These are phyloP conservation scores for Colletotrichum theobromicola DNA, from an alignment of 2,329 filamentous ascomycete species.

Conservation along the genomic window DNA sequence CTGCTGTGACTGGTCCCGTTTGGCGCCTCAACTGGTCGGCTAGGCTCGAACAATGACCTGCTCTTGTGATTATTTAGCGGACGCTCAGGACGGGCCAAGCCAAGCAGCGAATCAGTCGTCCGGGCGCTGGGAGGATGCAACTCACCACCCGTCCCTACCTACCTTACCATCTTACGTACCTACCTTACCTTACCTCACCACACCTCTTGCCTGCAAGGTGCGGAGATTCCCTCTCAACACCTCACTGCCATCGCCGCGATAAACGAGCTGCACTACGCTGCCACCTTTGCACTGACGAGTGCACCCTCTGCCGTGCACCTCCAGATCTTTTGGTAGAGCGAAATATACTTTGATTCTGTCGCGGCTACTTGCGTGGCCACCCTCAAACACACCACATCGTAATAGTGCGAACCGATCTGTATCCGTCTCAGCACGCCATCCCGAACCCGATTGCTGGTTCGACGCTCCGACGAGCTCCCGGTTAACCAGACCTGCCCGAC, in stretches of 20 bases:
- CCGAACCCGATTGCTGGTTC: constrained; percentile 6
- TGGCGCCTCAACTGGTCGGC: constrained; percentile 13
- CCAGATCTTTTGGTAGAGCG: neutral
- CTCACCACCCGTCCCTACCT: constrained; percentile 1
- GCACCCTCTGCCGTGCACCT: neutral
- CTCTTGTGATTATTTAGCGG: constrained; percentile 22
- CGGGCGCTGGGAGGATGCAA: constrained; percentile 14
- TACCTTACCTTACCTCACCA: constrained; percentile 7
- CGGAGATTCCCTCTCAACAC: constrained; percentile 12
- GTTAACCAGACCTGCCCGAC: neutral
- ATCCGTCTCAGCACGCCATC: constrained; percentile 12
- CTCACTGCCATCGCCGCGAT: constrained; percentile 11
- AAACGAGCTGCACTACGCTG: constrained; percentile 9
- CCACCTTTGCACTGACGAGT: constrained; percentile 1
- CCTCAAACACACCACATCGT: neutral
- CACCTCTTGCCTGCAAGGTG: constrained; percentile 6
- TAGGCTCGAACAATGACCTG: constrained; percentile 19
- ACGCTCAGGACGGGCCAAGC: constrained; percentile 15
- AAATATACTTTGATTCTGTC: neutral
- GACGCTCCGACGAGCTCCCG: neutral
- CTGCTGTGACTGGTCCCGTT: constrained; percentile 11
- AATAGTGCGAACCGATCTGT: constrained; percentile 9
- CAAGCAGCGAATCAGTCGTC: constrained; percentile 14
- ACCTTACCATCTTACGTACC: too few relatives aligned
- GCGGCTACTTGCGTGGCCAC: neutral